These are phyloP conservation scores for Leptomonas pyrrhocoris DNA, from an alignment of 208 protist genomes.

Conservation along the genomic window DNA sequence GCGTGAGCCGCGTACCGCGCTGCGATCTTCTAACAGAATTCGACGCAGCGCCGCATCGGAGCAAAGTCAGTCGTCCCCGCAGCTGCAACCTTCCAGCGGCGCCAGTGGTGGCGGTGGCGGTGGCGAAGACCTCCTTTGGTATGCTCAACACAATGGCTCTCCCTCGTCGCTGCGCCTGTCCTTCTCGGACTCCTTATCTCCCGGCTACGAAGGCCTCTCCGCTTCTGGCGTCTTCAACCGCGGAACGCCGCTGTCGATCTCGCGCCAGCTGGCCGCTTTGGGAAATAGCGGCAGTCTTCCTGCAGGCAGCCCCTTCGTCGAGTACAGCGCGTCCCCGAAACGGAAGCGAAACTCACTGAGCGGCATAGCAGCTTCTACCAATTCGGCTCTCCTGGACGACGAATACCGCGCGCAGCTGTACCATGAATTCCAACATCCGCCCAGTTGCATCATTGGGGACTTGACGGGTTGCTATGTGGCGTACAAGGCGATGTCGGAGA, in stretches of 20 bases:
- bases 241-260: neutral
- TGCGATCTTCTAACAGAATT: slow-evolving; percentile 3
- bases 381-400: slow-evolving; percentile 13
- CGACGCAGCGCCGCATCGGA: neutral
- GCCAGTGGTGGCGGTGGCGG: neutral
- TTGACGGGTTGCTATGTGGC: slow-evolving; percentile 10
- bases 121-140: neutral
- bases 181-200: neutral
- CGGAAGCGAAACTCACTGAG: neutral
- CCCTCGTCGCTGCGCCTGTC: slow-evolving; percentile 4
- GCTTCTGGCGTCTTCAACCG: neutral
- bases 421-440: slow-evolving; percentile 27
- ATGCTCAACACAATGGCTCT: slow-evolving; percentile 4
- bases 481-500: slow-evolving; percentile 28
- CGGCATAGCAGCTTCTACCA: neutral
- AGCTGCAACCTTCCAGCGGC: neutral
- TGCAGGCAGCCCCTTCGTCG: neutral
- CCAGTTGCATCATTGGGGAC: slow-evolving; percentile 27
- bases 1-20: slow-evolving; percentile 6
- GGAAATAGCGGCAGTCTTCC: neutral
- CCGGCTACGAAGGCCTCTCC: neutral
- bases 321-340: neutral
- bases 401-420: slow-evolving; percentile 29
- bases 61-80: neutral
- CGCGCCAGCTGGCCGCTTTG: neutral